Evolutionary conservation across 257 asterid species (phyloP).

Genomic region (Nicotiana attenuata): DNA sequence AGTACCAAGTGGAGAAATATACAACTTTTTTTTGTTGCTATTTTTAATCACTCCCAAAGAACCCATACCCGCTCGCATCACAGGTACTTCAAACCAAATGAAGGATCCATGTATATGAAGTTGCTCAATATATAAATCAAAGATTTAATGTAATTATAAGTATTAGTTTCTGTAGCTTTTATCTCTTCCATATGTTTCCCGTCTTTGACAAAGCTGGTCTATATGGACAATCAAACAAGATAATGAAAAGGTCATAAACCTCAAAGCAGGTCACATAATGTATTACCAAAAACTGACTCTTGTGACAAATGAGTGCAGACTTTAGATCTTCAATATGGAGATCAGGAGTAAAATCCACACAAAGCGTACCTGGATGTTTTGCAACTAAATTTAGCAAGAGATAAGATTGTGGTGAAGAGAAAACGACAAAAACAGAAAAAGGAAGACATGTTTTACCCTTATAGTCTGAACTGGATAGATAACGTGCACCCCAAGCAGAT

Average conservation of each 20-base stretch:
- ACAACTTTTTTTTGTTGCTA: not conserved
- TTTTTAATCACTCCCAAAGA: not conserved
- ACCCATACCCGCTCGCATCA: not conserved
- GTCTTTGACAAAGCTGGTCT: not conserved
- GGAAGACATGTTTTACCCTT: slow-evolving; percentile 43
- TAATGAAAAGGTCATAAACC: not conserved
- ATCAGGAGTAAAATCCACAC: slow-evolving; percentile 86
- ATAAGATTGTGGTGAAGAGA: not conserved
- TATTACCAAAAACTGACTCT: slow-evolving; percentile 61
- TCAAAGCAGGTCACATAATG: slow-evolving; percentile 12
- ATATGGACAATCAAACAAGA: slow-evolving; percentile 1
- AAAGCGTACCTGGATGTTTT: slow-evolving; percentile 54
- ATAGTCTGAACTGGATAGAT: slow-evolving; percentile 62
- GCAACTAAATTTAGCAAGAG: slow-evolving; percentile 18
- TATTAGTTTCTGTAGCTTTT: not conserved
- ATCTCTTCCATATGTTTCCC: not conserved
- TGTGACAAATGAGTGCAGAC: slow-evolving; percentile 56
- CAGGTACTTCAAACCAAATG: not conserved
- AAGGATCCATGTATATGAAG: not conserved
- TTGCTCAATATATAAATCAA: not conserved
- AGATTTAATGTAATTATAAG: not conserved
- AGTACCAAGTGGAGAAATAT: not conserved
- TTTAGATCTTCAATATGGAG: slow-evolving; percentile 58
- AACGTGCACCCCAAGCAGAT: slow-evolving; percentile 99
- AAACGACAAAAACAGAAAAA: not conserved